phyloP scores from a whole-genome alignment of 257 asterid species.

The Salvia hispanica region DNA sequence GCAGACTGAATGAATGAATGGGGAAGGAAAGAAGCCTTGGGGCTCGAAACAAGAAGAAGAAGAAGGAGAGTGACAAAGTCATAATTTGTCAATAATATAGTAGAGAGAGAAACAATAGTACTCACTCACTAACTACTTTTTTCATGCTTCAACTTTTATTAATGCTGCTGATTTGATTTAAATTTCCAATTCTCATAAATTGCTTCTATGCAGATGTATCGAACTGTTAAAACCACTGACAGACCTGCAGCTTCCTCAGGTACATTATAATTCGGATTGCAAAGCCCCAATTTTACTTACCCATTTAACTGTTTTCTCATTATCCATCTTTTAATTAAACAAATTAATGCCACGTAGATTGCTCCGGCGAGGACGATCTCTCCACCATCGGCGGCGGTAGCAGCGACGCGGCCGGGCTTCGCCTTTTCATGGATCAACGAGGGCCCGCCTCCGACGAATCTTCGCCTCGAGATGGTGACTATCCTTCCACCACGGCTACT shows the following conservation, averaged over 20 bases:
- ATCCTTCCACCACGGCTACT: slow-evolving; percentile 49
- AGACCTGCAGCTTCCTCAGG: slow-evolving; percentile 92
- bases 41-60: slow-evolving; percentile 8
- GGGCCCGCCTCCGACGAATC: slow-evolving; percentile 54
- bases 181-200: slow-evolving; percentile 34
- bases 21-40: slow-evolving; percentile 38
- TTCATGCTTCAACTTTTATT: slow-evolving; percentile 14
- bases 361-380: slow-evolving; percentile 87
- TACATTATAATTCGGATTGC: slow-evolving; percentile 34
- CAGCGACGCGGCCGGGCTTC: slow-evolving; percentile 40
- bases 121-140: no score
- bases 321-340: background rate
- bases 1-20: slow-evolving; percentile 61
- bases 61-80: slow-evolving; percentile 37
- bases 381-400: slow-evolving; percentile 57
- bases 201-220: slow-evolving; percentile 76
- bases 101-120: background rate
- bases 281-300: no score
- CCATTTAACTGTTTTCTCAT: background rate
- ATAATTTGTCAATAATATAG: slow-evolving; percentile 77
- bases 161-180: slow-evolving; percentile 2
- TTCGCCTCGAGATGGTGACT: slow-evolving; percentile 43
- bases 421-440: slow-evolving; percentile 54
- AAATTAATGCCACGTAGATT: slow-evolving; percentile 47
- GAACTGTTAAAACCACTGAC: slow-evolving; percentile 96